These are phyloP conservation scores for Ophiostoma ips DNA, from an alignment of 2,329 filamentous ascomycete species.

Conservation along the genomic window DNA sequence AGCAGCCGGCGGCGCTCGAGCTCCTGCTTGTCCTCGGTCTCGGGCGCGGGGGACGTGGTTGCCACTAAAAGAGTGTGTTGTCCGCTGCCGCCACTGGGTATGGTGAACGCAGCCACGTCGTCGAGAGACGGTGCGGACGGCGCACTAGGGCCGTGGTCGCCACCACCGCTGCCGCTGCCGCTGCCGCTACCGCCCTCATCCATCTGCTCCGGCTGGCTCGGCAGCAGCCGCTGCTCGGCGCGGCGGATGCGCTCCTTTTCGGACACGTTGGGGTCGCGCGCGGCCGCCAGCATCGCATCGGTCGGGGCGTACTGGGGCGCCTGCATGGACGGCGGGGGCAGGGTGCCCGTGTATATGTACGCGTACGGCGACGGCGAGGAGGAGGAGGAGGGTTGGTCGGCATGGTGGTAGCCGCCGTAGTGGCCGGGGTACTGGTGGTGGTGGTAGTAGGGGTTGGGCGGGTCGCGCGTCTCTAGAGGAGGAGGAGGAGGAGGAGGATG, in stretches of 20 bases:
- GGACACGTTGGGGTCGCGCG: constrained; percentile 47
- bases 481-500: background rate
- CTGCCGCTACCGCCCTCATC: background rate
- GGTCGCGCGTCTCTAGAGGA: too few relatives aligned
- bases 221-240: constrained; percentile 66
- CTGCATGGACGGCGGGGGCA: constrained; percentile 19
- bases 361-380: constrained; percentile 16
- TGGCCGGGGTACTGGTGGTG: too few relatives aligned
- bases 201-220: constrained; percentile 53
- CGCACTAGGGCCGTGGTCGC: constrained; percentile 25
- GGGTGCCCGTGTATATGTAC: background rate
- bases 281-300: constrained; percentile 32
- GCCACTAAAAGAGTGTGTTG: constrained; percentile 6
- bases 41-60: too few relatives aligned
- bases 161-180: constrained; percentile 1
- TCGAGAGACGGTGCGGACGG: constrained; percentile 35
- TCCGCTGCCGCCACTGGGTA: background rate
- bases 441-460: background rate
- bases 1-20: constrained; percentile 53
- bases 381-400: constrained; percentile 4
- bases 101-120: constrained; percentile 20
- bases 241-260: constrained; percentile 72
- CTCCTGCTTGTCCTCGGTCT: constrained; percentile 62
- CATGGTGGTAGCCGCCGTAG: background rate
- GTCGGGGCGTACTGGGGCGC: constrained; percentile 38